Evolutionary conservation across 108 stramenopile species (phyloP).

Genomic region (Nitzschia sp.): DNA sequence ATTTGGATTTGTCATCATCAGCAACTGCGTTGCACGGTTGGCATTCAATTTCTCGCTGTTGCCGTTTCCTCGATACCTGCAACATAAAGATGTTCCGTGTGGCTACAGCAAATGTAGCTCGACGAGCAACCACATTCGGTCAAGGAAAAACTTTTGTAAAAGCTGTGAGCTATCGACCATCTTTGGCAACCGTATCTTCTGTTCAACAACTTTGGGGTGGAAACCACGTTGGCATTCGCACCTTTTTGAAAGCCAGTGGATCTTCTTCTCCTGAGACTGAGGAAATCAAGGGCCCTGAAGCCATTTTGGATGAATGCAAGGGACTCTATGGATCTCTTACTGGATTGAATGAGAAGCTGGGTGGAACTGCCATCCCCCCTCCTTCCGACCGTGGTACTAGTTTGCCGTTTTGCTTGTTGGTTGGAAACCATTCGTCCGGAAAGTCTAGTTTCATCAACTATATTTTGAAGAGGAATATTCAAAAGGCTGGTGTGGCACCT

Average conservation of each 20-base stretch:
- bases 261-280: neutral
- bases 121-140: too few relatives aligned
- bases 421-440: constrained; percentile 95
- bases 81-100: too few relatives aligned
- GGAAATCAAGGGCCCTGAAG: constrained; percentile 13
- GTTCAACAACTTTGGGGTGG: too few relatives aligned
- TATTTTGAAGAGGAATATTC: constrained; percentile 83
- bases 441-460: constrained; percentile 98
- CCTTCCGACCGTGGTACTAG: constrained; percentile 29
- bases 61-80: too few relatives aligned
- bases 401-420: constrained; percentile 94
- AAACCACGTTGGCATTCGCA: neutral
- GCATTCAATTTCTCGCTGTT: too few relatives aligned
- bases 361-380: constrained; percentile 30
- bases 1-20: too few relatives aligned
- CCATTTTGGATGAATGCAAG: constrained; percentile 26
- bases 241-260: neutral
- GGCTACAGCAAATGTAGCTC: too few relatives aligned
- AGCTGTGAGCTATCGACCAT: too few relatives aligned
- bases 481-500: constrained; percentile 99
- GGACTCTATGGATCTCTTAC: constrained; percentile 28
- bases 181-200: too few relatives aligned
- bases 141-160: too few relatives aligned
- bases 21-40: too few relatives aligned
- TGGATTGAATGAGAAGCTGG: constrained; percentile 32